Conservation (phyloP, 2,329 filamentous ascomycete species). For the Alternaria tenuissima region DNA sequence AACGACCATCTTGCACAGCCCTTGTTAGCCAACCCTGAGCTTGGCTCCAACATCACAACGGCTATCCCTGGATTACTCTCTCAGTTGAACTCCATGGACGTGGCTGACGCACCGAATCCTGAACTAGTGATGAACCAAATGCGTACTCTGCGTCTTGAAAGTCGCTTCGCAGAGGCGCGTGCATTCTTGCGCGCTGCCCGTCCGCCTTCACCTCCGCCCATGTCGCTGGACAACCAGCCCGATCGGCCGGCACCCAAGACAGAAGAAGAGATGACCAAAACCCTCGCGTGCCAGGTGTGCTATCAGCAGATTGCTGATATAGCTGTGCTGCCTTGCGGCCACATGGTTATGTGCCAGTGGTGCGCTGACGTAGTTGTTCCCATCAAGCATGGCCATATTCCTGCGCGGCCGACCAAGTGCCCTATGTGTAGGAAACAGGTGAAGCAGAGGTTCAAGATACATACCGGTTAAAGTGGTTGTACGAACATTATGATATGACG, state of each 20-base stretch:
- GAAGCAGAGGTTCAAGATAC: slow-evolving; percentile 55
- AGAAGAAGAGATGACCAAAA: slow-evolving; percentile 59
- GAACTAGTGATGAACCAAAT: neutral
- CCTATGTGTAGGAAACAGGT: slow-evolving; percentile 58
- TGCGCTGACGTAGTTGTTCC: slow-evolving; percentile 62
- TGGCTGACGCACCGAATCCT: neutral
- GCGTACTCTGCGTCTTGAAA: neutral
- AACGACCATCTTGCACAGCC: neutral
- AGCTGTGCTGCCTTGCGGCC: slow-evolving; percentile 63
- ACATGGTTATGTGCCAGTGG: slow-evolving; percentile 64
- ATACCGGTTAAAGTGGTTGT: slow-evolving; percentile 25
- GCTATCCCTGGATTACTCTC: neutral
- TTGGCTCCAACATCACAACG: neutral
- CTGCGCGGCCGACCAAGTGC: slow-evolving; percentile 51
- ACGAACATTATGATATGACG: neutral
- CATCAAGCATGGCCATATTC: slow-evolving; percentile 52
- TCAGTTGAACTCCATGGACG: neutral
- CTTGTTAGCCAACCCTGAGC: neutral
- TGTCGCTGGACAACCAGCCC: slow-evolving; percentile 56
- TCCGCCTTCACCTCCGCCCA: slow-evolving; percentile 21
- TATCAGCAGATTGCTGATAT: slow-evolving; percentile 62
- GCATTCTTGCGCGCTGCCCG: slow-evolving; percentile 20
- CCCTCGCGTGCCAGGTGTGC: slow-evolving; percentile 63
- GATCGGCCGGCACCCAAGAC: slow-evolving; percentile 58
- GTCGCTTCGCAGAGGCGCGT: slow-evolving; percentile 3